Evolutionary conservation across 148 eudicot species (phyloP).

Genomic region (Mesembryanthemum crystallinum): DNA sequence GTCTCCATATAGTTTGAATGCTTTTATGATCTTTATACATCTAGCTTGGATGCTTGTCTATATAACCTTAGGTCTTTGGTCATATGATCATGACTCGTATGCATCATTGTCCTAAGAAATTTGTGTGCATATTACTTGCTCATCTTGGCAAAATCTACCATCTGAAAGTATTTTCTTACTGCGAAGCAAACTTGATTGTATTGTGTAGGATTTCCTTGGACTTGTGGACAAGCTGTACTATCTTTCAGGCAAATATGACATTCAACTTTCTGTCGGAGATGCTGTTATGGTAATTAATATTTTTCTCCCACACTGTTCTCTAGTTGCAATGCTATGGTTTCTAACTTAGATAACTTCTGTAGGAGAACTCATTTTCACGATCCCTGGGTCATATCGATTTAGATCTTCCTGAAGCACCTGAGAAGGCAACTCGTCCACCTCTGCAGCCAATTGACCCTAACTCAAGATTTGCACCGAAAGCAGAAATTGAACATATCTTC

Average conservation of each 20-base stretch:
- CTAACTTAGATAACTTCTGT: constrained; percentile 23
- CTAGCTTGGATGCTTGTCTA: background rate
- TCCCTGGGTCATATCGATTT: constrained; percentile 72
- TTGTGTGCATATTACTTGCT: background rate
- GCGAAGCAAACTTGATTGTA: constrained; percentile 10
- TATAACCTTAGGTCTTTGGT: background rate
- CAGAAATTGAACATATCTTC: constrained; percentile 86
- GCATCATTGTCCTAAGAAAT: background rate
- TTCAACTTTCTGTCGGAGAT: constrained; percentile 84
- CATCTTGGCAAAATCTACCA: background rate
- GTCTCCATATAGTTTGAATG: background rate
- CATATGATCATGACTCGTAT: background rate
- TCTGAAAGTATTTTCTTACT: background rate
- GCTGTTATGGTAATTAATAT: constrained; percentile 68
- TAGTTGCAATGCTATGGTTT: background rate
- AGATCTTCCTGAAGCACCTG: constrained; percentile 91
- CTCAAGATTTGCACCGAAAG: constrained; percentile 80
- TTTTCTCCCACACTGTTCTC: background rate
- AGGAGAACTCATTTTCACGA: constrained; percentile 89
- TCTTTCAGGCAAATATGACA: constrained; percentile 80
- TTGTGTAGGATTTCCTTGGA: constrained; percentile 87
- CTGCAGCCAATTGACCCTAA: constrained; percentile 67
- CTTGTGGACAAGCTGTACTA: constrained; percentile 87
- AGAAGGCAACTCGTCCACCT: constrained; percentile 85
- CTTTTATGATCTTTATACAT: background rate